Conservation (phyloP, 208 protist species). For the Leishmania tarentolae region DNA sequence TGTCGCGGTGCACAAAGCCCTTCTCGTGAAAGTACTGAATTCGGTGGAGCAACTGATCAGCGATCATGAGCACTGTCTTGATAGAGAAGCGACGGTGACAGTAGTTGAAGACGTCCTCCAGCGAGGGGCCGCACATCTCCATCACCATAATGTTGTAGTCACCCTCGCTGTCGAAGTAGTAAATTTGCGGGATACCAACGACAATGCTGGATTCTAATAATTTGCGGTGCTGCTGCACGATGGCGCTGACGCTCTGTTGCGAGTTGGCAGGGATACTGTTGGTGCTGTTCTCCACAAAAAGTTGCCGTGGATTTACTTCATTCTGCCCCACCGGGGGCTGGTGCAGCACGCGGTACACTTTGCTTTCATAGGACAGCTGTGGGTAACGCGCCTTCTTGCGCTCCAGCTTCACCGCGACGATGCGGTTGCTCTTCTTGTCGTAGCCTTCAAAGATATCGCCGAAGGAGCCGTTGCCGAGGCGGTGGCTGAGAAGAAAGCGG, state of each 20-base stretch:
- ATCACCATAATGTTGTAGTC: conserved; percentile 98
- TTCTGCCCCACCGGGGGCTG: conserved; percentile 47
- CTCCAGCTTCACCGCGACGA: conserved; percentile 92
- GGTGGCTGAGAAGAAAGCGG: conserved; percentile 59
- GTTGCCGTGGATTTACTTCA: conserved; percentile 32
- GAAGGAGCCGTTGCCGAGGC: conserved; percentile 97
- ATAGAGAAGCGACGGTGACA: conserved; percentile 95
- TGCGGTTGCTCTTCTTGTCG: conserved; percentile 46
- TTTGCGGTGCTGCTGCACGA: background rate
- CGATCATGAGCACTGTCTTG: conserved; percentile 99
- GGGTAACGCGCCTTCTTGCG: conserved; percentile 87
- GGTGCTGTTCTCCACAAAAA: conserved; percentile 6
- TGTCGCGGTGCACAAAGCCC: conserved; percentile 89
- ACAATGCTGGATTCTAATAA: conserved; percentile 27
- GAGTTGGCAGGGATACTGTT: background rate
- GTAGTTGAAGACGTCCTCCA: conserved; percentile 93
- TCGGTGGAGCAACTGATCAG: conserved; percentile 96
- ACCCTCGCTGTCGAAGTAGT: conserved; percentile 95
- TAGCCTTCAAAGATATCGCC: conserved; percentile 97
- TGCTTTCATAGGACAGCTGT: conserved; percentile 97
- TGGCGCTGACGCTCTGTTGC: background rate
- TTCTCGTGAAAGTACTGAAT: conserved; percentile 86
- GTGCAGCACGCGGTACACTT: conserved; percentile 86
- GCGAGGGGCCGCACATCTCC: conserved; percentile 89
- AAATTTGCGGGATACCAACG: conserved; percentile 95